phyloP scores from a whole-genome alignment of 371 early-diverging fungal genomes.

The Coelomomyces lativittatus region DNA sequence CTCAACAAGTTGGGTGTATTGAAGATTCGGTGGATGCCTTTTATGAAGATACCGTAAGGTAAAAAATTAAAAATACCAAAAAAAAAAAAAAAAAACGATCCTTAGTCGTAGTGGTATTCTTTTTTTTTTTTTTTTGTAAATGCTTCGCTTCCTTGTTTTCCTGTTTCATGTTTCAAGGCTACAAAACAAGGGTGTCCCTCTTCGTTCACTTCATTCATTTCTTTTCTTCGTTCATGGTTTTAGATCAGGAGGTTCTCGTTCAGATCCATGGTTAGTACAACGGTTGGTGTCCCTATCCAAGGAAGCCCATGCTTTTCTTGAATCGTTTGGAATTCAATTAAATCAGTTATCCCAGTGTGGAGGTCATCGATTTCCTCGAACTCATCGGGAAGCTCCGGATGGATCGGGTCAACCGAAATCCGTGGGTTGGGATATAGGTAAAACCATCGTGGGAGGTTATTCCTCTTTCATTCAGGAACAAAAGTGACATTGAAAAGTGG shows the following conservation, averaged over 20 bases:
- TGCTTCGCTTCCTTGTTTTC: no score
- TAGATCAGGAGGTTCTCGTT: conserved; percentile 66
- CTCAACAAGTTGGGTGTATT: conserved; percentile 26
- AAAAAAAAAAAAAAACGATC: no score
- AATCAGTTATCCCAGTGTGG: conserved; percentile 76
- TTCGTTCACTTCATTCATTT: no score
- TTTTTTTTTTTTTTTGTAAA: no score
- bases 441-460: no score
- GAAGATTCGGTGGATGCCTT: conserved; percentile 74
- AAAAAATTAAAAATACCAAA: no score
- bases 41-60: conserved; percentile 51
- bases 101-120: no score
- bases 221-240: no score
- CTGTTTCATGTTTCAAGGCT: no score
- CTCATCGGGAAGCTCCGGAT: conserved; percentile 23
- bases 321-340: conserved; percentile 67
- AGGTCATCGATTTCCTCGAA: conserved; percentile 29
- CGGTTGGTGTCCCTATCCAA: conserved; percentile 67
- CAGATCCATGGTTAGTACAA: conserved; percentile 62
- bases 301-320: conserved; percentile 82
- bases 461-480: background rate
- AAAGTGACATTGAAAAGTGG: background rate
- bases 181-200: no score
- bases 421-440: conserved; percentile 50
- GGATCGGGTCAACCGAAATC: conserved; percentile 36